phyloP scores from a whole-genome alignment of 257 asterid species.

The Ilex aquifolium region DNA sequence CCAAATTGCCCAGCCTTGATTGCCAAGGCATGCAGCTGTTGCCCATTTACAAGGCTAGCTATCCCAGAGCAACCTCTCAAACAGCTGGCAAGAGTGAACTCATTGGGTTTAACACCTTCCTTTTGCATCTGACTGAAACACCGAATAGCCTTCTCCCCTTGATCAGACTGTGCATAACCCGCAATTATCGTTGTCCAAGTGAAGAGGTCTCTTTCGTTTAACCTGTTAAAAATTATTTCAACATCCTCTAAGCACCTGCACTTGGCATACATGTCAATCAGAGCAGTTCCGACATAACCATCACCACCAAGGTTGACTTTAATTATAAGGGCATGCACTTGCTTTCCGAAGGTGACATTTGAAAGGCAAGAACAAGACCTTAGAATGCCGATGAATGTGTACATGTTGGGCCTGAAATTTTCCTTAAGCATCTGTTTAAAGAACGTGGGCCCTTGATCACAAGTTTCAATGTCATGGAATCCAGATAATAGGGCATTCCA shows the following conservation, averaged over 20 bases:
- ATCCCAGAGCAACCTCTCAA: conserved; percentile 58
- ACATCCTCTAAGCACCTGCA: conserved; percentile 48
- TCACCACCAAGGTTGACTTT: conserved; percentile 33
- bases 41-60: conserved; percentile 62
- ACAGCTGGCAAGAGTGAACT: conserved; percentile 67
- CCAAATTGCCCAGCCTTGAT: conserved; percentile 47
- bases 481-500: conserved; percentile 83
- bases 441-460: conserved; percentile 45
- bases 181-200: conserved; percentile 64
- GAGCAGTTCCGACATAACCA: conserved; percentile 53
- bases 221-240: conserved; percentile 45
- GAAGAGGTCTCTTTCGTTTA: conserved; percentile 49
- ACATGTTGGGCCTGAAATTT: conserved; percentile 64
- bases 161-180: conserved; percentile 57
- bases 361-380: conserved; percentile 56
- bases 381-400: conserved; percentile 59
- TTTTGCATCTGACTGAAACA: conserved; percentile 62
- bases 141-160: conserved; percentile 58
- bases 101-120: conserved; percentile 56
- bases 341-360: conserved; percentile 52
- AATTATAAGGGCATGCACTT: conserved; percentile 58
- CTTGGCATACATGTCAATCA: conserved; percentile 76
- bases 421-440: conserved; percentile 54
- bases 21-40: conserved; percentile 57
- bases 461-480: conserved; percentile 44